phyloP scores from a whole-genome alignment of 306 rosid species.

The Fragaria vesca region DNA sequence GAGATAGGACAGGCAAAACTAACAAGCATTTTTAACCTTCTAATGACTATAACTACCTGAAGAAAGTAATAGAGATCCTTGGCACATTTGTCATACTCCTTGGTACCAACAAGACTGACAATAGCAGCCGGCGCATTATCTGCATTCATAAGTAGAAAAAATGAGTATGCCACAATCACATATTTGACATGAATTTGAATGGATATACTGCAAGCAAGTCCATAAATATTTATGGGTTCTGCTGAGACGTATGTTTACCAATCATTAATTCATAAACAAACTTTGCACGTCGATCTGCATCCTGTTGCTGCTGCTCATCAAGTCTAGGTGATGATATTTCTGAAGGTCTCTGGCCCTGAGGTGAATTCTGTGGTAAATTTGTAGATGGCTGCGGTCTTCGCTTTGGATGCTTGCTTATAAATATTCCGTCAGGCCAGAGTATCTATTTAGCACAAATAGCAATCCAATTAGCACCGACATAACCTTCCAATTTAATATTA shows the following conservation, averaged over 20 bases:
- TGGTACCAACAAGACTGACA: slow-evolving; percentile 91
- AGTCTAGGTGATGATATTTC: slow-evolving; percentile 49
- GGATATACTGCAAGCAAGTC: background rate
- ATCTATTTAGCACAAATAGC: slow-evolving; percentile 49
- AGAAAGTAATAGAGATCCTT: slow-evolving; percentile 88
- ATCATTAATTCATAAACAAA: slow-evolving; percentile 89
- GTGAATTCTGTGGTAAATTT: slow-evolving; percentile 47
- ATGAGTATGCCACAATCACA: background rate
- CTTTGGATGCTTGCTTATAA: slow-evolving; percentile 89
- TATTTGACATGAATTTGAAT: background rate
- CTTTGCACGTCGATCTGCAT: slow-evolving; percentile 82
- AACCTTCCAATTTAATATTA: slow-evolving; percentile 11
- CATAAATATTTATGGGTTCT: slow-evolving; percentile 12
- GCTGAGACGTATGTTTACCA: slow-evolving; percentile 42
- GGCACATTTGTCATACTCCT: slow-evolving; percentile 92
- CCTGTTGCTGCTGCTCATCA: slow-evolving; percentile 56
- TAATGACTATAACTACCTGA: slow-evolving; percentile 56
- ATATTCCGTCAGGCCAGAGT: slow-evolving; percentile 98
- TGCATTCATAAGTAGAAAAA: slow-evolving; percentile 25
- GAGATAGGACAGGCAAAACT: background rate
- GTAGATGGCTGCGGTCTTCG: slow-evolving; percentile 48
- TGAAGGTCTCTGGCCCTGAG: slow-evolving; percentile 36
- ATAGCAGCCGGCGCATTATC: slow-evolving; percentile 84
- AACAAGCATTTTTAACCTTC: background rate
- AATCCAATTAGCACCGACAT: slow-evolving; percentile 32